Conservation (phyloP, 208 protist genomes). For the Tetramitus jugosus region DNA sequence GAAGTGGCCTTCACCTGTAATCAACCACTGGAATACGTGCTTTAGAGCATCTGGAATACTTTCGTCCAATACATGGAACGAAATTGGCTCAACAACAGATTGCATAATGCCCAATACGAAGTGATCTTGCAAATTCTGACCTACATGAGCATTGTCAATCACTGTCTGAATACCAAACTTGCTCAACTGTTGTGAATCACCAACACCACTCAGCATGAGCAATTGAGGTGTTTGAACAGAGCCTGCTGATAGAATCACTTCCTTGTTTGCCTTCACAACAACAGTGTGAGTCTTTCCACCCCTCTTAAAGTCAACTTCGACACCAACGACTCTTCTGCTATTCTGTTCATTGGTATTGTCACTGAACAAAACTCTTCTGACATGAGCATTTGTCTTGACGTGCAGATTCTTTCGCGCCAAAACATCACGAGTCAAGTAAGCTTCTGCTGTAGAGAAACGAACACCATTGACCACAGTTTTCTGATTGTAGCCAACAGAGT, state of each 20-base stretch:
- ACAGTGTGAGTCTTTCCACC: not conserved
- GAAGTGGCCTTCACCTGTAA: not conserved
- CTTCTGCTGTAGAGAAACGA: not conserved
- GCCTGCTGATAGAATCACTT: constrained; percentile 50
- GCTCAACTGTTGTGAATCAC: constrained; percentile 31
- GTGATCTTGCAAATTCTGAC: constrained; percentile 52
- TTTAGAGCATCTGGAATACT: not conserved
- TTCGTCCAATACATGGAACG: not conserved
- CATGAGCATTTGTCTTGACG: not conserved
- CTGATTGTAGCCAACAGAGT: not conserved
- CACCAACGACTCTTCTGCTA: not conserved
- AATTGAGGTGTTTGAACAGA: constrained; percentile 51
- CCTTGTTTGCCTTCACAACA: constrained; percentile 24
- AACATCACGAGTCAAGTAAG: not conserved
- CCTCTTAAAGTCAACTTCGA: not conserved
- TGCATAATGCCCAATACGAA: not conserved
- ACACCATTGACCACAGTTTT: not conserved
- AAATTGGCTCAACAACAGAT: not conserved
- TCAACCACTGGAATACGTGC: not conserved
- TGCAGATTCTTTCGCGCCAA: not conserved
- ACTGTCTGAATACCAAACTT: constrained; percentile 27
- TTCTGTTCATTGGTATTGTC: not conserved
- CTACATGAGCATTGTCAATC: constrained; percentile 37
- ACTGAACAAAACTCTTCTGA: not conserved
- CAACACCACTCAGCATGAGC: constrained; percentile 49